phyloP scores from a whole-genome alignment of 257 asterid genomes.

The Petunia axillaris region DNA sequence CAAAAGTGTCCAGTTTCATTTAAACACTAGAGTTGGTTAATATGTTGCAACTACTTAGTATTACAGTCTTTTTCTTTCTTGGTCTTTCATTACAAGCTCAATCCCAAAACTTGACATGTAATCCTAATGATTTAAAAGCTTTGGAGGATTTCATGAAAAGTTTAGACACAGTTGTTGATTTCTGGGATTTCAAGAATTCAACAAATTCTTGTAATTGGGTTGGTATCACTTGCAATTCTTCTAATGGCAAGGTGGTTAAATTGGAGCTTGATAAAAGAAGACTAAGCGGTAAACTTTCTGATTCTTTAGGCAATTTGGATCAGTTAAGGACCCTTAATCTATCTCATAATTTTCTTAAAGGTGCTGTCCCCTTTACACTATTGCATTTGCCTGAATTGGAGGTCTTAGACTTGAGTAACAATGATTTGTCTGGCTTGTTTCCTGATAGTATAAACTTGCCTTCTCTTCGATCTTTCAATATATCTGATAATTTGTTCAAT shows the following conservation, averaged over 20 bases:
- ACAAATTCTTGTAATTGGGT: constrained; percentile 67
- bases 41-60: constrained; percentile 27
- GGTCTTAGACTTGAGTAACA: constrained; percentile 62
- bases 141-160: constrained; percentile 45
- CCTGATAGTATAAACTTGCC: constrained; percentile 55
- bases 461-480: constrained; percentile 45
- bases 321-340: constrained; percentile 69
- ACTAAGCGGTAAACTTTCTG: constrained; percentile 54
- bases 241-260: constrained; percentile 53
- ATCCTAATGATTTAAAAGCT: constrained; percentile 52
- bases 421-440: constrained; percentile 51
- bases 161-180: constrained; percentile 47
- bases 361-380: constrained; percentile 58
- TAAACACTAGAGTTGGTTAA: constrained; percentile 38
- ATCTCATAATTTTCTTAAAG: constrained; percentile 57
- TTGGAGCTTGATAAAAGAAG: constrained; percentile 55
- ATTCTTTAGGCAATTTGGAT: constrained; percentile 58
- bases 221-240: constrained; percentile 60
- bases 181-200: constrained; percentile 53
- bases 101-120: constrained; percentile 50
- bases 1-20: too few relatives aligned
- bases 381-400: constrained; percentile 57
- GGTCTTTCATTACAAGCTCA: constrained; percentile 39
- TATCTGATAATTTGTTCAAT: constrained; percentile 56
- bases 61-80: constrained; percentile 36